These are phyloP conservation scores for Protomyces arabidopsidicola DNA, from an alignment of 1,139 yeast species.

Conservation along the genomic window DNA sequence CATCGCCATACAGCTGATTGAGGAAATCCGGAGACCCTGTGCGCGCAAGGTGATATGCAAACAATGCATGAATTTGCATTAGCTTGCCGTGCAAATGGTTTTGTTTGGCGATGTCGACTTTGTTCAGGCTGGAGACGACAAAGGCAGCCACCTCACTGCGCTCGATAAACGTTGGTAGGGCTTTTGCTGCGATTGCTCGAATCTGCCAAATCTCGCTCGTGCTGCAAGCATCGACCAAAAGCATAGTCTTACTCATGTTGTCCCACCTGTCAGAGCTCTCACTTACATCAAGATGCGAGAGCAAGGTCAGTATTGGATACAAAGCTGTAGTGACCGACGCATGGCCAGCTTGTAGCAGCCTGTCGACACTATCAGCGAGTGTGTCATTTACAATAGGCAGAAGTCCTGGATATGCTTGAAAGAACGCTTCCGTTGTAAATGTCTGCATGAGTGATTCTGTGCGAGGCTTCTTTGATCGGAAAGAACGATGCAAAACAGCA, in stretches of 20 bases:
- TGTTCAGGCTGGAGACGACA: constrained; percentile 18
- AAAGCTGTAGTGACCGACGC: constrained; percentile 36
- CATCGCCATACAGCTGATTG: constrained; percentile 7
- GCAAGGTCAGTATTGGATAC: constrained; percentile 68
- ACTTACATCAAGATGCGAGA: constrained; percentile 62
- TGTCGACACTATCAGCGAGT: constrained; percentile 43
- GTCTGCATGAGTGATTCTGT: constrained; percentile 31
- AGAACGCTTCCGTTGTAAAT: constrained; percentile 53
- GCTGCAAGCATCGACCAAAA: constrained; percentile 48
- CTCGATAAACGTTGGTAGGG: constrained; percentile 51
- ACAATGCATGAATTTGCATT: constrained; percentile 18
- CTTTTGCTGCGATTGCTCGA: constrained; percentile 77
- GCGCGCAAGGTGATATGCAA: constrained; percentile 13
- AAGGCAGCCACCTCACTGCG: constrained; percentile 8
- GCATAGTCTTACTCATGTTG: constrained; percentile 48
- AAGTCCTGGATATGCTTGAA: constrained; percentile 56
- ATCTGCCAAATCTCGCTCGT: constrained; percentile 61
- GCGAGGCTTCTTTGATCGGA: constrained; percentile 54
- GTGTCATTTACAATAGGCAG: constrained; percentile 48
- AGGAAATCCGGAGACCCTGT: constrained; percentile 1
- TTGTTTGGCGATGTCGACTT: constrained; percentile 8
- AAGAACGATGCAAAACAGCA: constrained; percentile 69
- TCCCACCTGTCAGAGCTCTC: constrained; percentile 48
- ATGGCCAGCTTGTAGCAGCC: constrained; percentile 1
- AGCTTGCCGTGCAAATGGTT: constrained; percentile 29